These are phyloP conservation scores for Arabis hirsuta DNA, from an alignment of 345 rosid species.

Conservation along the genomic window DNA sequence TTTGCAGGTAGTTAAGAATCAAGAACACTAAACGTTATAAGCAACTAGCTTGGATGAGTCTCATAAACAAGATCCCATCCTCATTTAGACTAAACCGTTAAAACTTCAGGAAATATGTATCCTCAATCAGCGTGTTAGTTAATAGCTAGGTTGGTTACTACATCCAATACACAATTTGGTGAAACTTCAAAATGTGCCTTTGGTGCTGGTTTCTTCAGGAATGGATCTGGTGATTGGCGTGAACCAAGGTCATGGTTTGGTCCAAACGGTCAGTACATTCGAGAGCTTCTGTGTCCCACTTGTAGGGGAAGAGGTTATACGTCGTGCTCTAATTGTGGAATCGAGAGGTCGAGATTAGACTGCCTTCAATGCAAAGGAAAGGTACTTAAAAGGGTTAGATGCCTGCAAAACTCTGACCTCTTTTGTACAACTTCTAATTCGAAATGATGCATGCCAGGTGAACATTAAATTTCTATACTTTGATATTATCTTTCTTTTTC, in stretches of 20 bases:
- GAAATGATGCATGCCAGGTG: conserved; percentile 74
- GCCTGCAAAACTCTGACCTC: background rate
- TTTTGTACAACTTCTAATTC: background rate
- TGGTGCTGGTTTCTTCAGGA: conserved; percentile 53
- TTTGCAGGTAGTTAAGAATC: too few species aligned
- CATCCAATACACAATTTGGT: background rate
- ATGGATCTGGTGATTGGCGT: conserved; percentile 45
- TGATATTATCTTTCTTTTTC: background rate
- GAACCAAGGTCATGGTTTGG: conserved; percentile 94
- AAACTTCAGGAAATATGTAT: too few species aligned
- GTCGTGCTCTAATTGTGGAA: conserved; percentile 83
- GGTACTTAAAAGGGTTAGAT: conserved; percentile 45
- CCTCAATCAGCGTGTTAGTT: background rate
- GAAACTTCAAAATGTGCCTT: conserved; percentile 7
- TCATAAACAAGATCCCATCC: background rate
- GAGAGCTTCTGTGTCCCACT: conserved; percentile 93
- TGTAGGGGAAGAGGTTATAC: conserved; percentile 96
- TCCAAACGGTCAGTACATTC: conserved; percentile 87
- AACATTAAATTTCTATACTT: conserved; percentile 9
- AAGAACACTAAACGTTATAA: too few species aligned
- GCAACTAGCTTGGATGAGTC: background rate
- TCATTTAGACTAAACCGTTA: background rate
- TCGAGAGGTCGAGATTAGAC: conserved; percentile 70
- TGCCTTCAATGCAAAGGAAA: conserved; percentile 82
- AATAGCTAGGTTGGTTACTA: background rate